These are phyloP conservation scores for Cyberlindnera americana DNA, from an alignment of 805 yeast genomes.

Conservation along the genomic window DNA sequence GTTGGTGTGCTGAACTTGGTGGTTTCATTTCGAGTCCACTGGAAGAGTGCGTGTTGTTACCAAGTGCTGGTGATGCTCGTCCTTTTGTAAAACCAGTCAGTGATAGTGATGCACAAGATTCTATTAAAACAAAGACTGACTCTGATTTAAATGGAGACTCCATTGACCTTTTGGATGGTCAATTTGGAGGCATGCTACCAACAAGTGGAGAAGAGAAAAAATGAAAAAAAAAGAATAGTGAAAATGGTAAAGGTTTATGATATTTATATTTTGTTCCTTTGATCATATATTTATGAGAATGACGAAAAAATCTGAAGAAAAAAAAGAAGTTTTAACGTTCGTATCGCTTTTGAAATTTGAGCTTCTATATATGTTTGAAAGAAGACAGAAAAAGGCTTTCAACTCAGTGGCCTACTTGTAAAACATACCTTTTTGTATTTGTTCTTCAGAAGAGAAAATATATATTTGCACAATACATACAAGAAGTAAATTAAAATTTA, in stretches of 20 bases:
- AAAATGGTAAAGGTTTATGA: background rate
- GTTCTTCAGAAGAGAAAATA: no score
- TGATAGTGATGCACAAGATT: background rate
- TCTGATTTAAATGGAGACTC: slow-evolving; percentile 9
- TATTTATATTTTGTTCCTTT: background rate
- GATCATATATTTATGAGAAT: slow-evolving; percentile 12
- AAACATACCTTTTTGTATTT: no score
- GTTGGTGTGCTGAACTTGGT: slow-evolving; percentile 63
- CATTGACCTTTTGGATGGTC: slow-evolving; percentile 23
- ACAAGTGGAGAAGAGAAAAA: slow-evolving; percentile 1
- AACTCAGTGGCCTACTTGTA: no score
- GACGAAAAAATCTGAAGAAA: slow-evolving; percentile 1
- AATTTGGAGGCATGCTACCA: slow-evolving; percentile 18
- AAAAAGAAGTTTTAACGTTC: no score
- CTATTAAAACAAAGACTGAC: background rate
- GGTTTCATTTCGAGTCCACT: slow-evolving; percentile 37
- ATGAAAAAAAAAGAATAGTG: background rate
- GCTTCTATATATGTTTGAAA: no score
- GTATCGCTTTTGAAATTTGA: no score
- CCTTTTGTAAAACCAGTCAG: slow-evolving; percentile 4
- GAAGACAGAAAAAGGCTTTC: no score
- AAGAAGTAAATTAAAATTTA: no score
- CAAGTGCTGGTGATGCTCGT: slow-evolving; percentile 6
- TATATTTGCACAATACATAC: no score
- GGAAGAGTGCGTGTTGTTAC: slow-evolving; percentile 7